phyloP scores from a whole-genome alignment of 805 yeast species.

The Metschnikowia lunata region DNA sequence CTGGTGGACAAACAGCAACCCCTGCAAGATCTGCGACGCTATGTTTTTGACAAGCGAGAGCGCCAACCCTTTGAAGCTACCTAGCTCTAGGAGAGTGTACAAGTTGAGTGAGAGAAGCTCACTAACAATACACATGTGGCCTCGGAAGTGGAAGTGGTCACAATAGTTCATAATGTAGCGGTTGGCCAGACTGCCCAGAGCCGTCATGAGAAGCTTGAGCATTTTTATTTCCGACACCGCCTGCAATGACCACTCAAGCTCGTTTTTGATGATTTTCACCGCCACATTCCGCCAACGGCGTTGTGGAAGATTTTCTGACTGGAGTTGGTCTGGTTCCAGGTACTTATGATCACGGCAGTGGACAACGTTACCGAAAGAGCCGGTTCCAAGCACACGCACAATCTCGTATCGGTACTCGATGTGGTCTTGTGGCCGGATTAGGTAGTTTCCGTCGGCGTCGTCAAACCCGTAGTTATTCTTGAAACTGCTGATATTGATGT shows the following conservation, averaged over 20 bases:
- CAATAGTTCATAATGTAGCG: slow-evolving; percentile 47
- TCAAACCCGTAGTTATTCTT: slow-evolving; percentile 65
- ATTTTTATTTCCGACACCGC: slow-evolving; percentile 73
- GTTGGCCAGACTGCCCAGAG: slow-evolving; percentile 14
- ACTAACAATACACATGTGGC: slow-evolving; percentile 77
- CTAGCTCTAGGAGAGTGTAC: slow-evolving; percentile 52
- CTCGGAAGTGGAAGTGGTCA: slow-evolving; percentile 73
- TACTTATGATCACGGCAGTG: slow-evolving; percentile 64
- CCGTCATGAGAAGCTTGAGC: slow-evolving; percentile 42
- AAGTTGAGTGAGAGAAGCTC: slow-evolving; percentile 67
- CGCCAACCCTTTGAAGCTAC: slow-evolving; percentile 47
- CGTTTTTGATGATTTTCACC: slow-evolving; percentile 70
- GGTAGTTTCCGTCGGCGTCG: slow-evolving; percentile 61
- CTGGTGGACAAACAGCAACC: slow-evolving; percentile 55
- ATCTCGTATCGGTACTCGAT: slow-evolving; percentile 72
- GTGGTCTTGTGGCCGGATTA: slow-evolving; percentile 57
- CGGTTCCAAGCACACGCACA: slow-evolving; percentile 57
- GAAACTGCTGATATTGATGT: slow-evolving; percentile 35
- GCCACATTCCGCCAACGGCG: slow-evolving; percentile 50
- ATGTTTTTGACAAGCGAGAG: slow-evolving; percentile 40
- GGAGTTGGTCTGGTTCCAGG: background rate
- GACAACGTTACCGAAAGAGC: slow-evolving; percentile 79
- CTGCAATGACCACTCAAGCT: slow-evolving; percentile 69
- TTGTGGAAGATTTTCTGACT: background rate
- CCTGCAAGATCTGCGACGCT: slow-evolving; percentile 52